Conservation (phyloP, 2,329 filamentous ascomycete genomes). For the Arthroderma uncinatum region DNA sequence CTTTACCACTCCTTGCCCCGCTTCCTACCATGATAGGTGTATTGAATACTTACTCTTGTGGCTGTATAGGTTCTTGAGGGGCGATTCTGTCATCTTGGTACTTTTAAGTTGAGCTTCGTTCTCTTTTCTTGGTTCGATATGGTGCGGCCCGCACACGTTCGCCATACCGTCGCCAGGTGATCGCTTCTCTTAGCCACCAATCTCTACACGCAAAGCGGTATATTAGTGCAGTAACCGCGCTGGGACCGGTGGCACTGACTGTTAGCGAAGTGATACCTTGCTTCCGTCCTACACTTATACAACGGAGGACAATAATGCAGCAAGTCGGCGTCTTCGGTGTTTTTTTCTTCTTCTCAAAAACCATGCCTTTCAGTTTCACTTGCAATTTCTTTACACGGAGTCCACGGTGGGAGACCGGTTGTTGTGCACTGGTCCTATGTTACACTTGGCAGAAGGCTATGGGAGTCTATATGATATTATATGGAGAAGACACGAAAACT, state of each 20-base stretch:
- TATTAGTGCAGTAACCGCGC: neutral
- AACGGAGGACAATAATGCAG: neutral
- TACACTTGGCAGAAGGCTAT: neutral
- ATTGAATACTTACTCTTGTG: neutral
- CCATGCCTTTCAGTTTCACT: neutral
- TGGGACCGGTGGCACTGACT: neutral
- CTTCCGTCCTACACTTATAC: neutral
- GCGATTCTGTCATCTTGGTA: constrained; percentile 79
- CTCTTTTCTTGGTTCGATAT: constrained; percentile 6
- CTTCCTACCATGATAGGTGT: neutral
- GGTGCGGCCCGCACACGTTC: neutral
- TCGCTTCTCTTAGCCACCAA: neutral
- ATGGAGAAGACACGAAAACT: neutral
- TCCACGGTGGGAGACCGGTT: constrained; percentile 1
- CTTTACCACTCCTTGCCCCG: neutral
- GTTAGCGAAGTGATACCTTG: neutral
- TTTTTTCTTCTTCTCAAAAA: neutral
- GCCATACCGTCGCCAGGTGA: neutral
- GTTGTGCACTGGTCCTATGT: neutral
- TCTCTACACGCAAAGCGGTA: neutral
- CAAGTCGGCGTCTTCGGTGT: constrained; percentile 4
- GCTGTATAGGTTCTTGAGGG: constrained; percentile 60
- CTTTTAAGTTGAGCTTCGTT: constrained; percentile 54
- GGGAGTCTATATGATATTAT: neutral
- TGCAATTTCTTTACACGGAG: neutral